Conservation (phyloP, 2,329 filamentous ascomycete species). For the Stachybotrys chlorohalonatus region DNA sequence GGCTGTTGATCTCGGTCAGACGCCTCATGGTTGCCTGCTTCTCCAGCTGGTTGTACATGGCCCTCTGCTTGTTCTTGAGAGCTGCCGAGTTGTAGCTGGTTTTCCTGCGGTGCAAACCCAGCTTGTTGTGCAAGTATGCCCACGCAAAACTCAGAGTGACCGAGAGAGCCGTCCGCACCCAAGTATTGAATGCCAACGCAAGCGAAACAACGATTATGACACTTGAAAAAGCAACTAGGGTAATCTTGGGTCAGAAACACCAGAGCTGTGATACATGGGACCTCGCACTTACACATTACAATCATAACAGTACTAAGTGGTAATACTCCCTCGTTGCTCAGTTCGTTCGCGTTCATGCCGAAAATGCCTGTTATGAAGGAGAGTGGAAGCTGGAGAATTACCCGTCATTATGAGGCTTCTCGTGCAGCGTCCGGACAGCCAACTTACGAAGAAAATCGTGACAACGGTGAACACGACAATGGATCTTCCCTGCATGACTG, state of each 20-base stretch:
- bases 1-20: conserved; percentile 9
- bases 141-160: conserved; percentile 5
- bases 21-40: conserved; percentile 4
- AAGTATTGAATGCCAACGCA: conserved; percentile 10
- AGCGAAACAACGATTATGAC: conserved; percentile 9
- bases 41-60: conserved; percentile 6
- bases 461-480: conserved; percentile 38
- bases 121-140: conserved; percentile 3
- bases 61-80: conserved; percentile 5
- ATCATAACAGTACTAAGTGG: conserved; percentile 8
- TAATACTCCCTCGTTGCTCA: conserved; percentile 9
- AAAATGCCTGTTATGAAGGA: conserved; percentile 28
- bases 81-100: conserved; percentile 4
- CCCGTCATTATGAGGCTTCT: not conserved
- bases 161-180: conserved; percentile 8
- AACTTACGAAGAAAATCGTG: conserved; percentile 34
- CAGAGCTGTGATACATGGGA: not conserved
- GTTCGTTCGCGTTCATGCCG: conserved; percentile 25
- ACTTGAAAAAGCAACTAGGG: conserved; percentile 8
- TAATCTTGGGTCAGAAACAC: not conserved
- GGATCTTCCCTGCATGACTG: conserved; percentile 30
- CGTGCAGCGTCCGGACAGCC: not conserved
- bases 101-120: conserved; percentile 7
- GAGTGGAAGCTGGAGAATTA: conserved; percentile 19
- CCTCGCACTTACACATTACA: conserved; percentile 11